phyloP scores from a whole-genome alignment of 225 moss, liverwort and hornwort genomes.

The Pleurozium schreberi region DNA sequence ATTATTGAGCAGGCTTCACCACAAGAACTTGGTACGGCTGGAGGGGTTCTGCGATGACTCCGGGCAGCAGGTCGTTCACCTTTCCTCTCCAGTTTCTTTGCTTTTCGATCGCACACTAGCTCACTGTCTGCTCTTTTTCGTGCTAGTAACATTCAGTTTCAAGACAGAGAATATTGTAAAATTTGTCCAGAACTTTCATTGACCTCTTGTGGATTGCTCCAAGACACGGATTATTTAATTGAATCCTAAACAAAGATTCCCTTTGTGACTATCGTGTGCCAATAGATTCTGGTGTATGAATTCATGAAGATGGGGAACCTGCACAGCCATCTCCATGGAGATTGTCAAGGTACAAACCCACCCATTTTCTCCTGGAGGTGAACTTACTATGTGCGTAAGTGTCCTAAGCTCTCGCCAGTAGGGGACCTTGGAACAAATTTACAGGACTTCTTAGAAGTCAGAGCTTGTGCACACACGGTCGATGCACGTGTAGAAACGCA shows the following conservation, averaged over 20 bases:
- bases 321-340: slow-evolving; percentile 17
- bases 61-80: slow-evolving; percentile 9
- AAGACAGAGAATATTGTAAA: neutral
- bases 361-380: neutral
- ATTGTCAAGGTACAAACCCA: neutral
- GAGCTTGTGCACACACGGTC: neutral
- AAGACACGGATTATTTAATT: neutral
- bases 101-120: neutral
- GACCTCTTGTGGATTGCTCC: neutral
- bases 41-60: slow-evolving; percentile 34
- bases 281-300: slow-evolving; percentile 36
- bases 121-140: neutral
- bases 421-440: neutral
- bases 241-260: neutral
- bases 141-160: no score
- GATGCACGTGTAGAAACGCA: neutral
- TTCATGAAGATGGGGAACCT: slow-evolving; percentile 34
- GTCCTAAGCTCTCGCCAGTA: neutral
- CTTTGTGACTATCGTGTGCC: neutral
- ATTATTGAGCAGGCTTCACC: slow-evolving; percentile 35
- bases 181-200: neutral
- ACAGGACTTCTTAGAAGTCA: neutral
- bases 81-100: neutral
- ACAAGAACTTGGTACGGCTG: slow-evolving; percentile 24
- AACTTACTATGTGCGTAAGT: neutral